A percentile compares a stretch with the other conserved stretches of the same genome.
Conservation (phyloP, 129 eudicot species). For the Helianthus annuus region HanXRQr2.0-SUNRISE NC_035435.2:139743368-139743867, state of each 20-base stretch:
- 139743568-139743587: conserved; percentile 14
- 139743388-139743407: conserved; percentile 4
- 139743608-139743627: conserved; percentile 3
- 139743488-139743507: conserved; percentile 21
- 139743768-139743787: conserved; percentile 53
- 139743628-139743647: too few relatives aligned
- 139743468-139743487: conserved; percentile 18
- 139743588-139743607: conserved; percentile 12
- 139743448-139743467: background rate
- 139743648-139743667: too few relatives aligned
- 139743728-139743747: background rate
- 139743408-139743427: background rate
- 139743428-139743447: conserved; percentile 1
- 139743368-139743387: background rate
- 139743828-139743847: conserved; percentile 33
- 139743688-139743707: too few relatives aligned
- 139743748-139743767: conserved; percentile 60
- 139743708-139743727: too few relatives aligned
- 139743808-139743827: background rate
- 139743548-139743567: conserved; percentile 29
- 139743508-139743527: conserved; percentile 27
- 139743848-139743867: conserved; percentile 46
- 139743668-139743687: too few relatives aligned
- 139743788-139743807: conserved; percentile 3
- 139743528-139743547: conserved; percentile 7